phyloP scores from a whole-genome alignment of 768 basidiomycete species.

The Kwoniella sp. region DNA sequence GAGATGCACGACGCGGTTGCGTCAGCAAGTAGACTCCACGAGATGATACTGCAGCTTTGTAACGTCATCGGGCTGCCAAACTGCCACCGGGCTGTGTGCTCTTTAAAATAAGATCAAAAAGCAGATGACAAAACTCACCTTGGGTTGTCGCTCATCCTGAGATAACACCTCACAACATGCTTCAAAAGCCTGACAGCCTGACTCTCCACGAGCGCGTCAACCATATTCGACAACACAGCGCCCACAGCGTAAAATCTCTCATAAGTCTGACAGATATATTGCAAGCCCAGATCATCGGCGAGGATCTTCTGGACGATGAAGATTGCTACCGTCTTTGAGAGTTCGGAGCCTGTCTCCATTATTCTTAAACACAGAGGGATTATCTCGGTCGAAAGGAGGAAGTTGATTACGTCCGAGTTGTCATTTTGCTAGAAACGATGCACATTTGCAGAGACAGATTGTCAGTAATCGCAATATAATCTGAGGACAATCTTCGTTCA shows the following conservation, averaged over 20 bases:
- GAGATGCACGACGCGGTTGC: no score
- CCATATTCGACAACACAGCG: constrained; percentile 98
- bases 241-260: constrained; percentile 99
- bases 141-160: constrained; percentile 92
- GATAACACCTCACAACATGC: constrained; percentile 96
- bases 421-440: constrained; percentile 85
- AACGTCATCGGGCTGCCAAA: no score
- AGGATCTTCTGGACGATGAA: constrained; percentile 98
- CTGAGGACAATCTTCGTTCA: background rate
- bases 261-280: constrained; percentile 99
- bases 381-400: constrained; percentile 97
- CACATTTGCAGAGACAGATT: background rate
- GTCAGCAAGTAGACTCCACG: no score
- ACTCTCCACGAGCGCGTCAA: constrained; percentile 93
- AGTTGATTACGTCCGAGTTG: constrained; percentile 98
- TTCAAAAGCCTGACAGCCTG: constrained; percentile 95
- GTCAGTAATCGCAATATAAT: background rate
- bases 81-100: no score
- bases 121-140: no score
- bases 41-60: no score
- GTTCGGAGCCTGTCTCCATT: constrained; percentile 99
- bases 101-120: no score
- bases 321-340: constrained; percentile 98
- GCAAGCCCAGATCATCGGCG: constrained; percentile 93
- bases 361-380: constrained; percentile 98